Evolutionary conservation across 768 basidiomycete species (phyloP).

Genomic region (Rhizopogon salebrosus): DNA sequence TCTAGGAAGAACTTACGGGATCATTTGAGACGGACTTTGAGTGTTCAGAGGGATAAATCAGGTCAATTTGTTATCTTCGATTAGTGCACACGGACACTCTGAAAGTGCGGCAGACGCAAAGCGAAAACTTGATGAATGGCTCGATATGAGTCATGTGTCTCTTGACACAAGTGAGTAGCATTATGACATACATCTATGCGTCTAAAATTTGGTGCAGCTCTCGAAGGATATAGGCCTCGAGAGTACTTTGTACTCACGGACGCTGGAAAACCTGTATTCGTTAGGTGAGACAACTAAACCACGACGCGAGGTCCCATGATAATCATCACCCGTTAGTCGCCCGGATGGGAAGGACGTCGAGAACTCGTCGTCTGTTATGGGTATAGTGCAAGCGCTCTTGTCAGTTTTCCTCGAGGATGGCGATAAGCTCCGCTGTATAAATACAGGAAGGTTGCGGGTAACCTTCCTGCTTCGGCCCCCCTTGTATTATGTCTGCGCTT

Average conservation of each 20-base stretch:
- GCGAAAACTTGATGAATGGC: conserved; percentile 16
- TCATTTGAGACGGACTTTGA: conserved; percentile 65
- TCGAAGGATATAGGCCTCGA: conserved; percentile 37
- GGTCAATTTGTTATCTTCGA: conserved; percentile 31
- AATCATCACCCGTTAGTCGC: conserved; percentile 30
- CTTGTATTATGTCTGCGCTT: conserved; percentile 87
- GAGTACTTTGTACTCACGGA: conserved; percentile 92
- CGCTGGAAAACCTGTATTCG: conserved; percentile 97
- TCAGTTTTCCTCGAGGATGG: conserved; percentile 93
- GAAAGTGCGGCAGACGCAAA: conserved; percentile 25
- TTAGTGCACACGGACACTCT: not conserved
- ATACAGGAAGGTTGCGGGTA: conserved; percentile 77
- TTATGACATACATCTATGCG: not conserved
- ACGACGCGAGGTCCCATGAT: not conserved
- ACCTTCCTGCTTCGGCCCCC: conserved; percentile 84
- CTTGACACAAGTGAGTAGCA: conserved; percentile 32
- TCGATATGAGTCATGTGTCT: conserved; percentile 35
- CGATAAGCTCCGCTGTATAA: conserved; percentile 82
- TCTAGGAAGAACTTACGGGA: conserved; percentile 65
- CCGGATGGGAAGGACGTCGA: conserved; percentile 55
- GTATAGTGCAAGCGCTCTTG: conserved; percentile 91
- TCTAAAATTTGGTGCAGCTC: not conserved
- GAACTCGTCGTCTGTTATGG: conserved; percentile 73
- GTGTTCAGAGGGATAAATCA: conserved; percentile 40
- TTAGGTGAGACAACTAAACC: conserved; percentile 48